Percentiles rank a stretch among this genome's conserved stretches.
These are phyloP conservation scores for Melastoma candidum DNA, from an alignment of 441 rosid species.

Conservation along the genomic window DNA sequence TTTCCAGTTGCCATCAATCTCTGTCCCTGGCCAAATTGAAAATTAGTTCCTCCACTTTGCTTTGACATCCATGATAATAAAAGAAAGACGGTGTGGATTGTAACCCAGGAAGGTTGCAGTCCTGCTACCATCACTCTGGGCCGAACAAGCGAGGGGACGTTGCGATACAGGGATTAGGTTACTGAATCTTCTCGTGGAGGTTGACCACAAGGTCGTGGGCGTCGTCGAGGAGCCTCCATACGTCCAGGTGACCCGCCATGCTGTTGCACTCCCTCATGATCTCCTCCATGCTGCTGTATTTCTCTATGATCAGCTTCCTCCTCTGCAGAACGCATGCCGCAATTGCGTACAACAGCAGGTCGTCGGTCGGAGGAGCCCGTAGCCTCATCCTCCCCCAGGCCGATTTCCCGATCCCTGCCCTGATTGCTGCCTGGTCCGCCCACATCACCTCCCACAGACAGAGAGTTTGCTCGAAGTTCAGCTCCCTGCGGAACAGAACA, in stretches of 20 bases:
- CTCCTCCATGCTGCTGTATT: constrained; percentile 84
- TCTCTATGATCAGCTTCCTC: constrained; percentile 76
- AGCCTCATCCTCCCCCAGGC: constrained; percentile 62
- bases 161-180: not conserved
- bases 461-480: no score
- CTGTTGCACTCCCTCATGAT: constrained; percentile 84
- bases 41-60: no score
- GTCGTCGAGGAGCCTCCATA: constrained; percentile 92
- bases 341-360: constrained; percentile 76
- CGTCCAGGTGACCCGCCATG: constrained; percentile 81
- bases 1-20: no score
- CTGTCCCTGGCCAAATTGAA: no score
- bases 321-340: constrained; percentile 91
- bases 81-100: no score
- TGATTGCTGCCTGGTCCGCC: no score
- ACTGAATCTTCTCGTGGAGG: constrained; percentile 62
- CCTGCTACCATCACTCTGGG: no score
- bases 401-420: not conserved
- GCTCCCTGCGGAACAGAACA: no score
- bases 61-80: no score
- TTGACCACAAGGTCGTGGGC: constrained; percentile 80
- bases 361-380: constrained; percentile 82
- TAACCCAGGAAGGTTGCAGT: no score
- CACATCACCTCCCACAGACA: no score
- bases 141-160: no score